These are phyloP conservation scores for Aspergillus sclerotioniger DNA, from an alignment of 495 filamentous ascomycete species.

Conservation along the genomic window DNA sequence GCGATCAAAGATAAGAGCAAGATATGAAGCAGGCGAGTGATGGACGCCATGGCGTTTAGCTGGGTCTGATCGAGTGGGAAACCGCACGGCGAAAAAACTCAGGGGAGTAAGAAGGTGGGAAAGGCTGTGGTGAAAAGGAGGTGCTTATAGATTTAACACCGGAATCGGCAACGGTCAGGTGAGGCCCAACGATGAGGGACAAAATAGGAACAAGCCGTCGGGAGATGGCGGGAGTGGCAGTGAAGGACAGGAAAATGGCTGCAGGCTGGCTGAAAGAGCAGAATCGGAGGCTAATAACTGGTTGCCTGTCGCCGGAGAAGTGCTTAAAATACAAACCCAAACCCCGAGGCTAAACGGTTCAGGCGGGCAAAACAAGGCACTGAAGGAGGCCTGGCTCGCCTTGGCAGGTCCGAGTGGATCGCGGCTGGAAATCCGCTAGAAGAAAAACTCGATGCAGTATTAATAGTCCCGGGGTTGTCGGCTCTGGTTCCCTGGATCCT, in stretches of 20 bases:
- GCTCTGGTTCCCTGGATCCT: no score
- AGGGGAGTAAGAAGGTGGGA: background rate
- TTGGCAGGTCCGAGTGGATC: background rate
- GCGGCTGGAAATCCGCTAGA: background rate
- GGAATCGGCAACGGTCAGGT: background rate
- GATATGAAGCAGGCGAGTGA: slow-evolving; percentile 24
- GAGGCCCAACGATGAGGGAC: background rate
- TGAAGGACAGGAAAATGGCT: background rate
- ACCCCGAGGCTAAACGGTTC: background rate
- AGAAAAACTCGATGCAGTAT: background rate
- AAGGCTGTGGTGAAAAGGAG: background rate
- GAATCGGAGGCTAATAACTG: background rate
- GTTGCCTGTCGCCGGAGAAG: background rate
- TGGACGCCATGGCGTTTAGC: slow-evolving; percentile 11
- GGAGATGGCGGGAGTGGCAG: background rate
- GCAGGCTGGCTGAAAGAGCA: background rate
- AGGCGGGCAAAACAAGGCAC: slow-evolving; percentile 4
- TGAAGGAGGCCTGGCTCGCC: background rate
- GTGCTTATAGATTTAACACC: background rate
- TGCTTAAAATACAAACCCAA: slow-evolving; percentile 9
- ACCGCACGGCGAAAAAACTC: background rate
- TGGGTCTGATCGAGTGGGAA: background rate
- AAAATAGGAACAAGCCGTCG: background rate
- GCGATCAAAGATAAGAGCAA: slow-evolving; percentile 29
- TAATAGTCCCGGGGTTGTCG: no score